Evolutionary conservation across 148 eudicot genomes (phyloP), one percentile per base, ranked within the genome.

Genomic region (Chenopodium quinoa): DNA sequence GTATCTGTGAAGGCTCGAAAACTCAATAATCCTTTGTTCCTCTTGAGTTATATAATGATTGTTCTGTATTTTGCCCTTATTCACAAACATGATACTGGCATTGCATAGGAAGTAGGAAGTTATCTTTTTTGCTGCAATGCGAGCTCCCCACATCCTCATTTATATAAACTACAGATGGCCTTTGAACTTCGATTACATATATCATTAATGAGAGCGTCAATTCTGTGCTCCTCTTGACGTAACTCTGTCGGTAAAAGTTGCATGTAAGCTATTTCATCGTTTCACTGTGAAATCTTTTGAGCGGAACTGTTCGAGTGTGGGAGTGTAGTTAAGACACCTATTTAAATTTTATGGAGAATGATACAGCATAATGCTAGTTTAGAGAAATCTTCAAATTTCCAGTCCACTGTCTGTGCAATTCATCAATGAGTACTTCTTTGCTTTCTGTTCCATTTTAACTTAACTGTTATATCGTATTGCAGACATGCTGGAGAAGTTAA

Each of bases 401-500:
- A 40, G n/a, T 2, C 52, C 56, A 46, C 47, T 47, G 32, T 73
- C 47, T 73, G 32, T 44, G 9, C 48, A 7, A 40, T 71, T 71
- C 25, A 22, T 10, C 19, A 20, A 66, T 66, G 34, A 32, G 1
- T 10, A 11, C 22, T 19, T n/a, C 56, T 31, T 11, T 73, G 34
- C 32, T 73, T 25, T 20, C 29, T 44, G 13, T 44, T 12, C 37
- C 6, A 11, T 25, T 40, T 56, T 25, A 48, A 79, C 76, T 58
- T 71, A 34, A 71, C 82, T 44, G 27, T 77, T 52, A 63, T 44
- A 62, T 73, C 72, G 23, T 78, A 71, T 68, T 46, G 60, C 88
- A 96, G 99, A 88, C 83, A 88, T 88, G 95, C 99, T 31, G 98
- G 99, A 82, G 99, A 96, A 91, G 86, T 96, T 34, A 91, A 93